Evolutionary conservation across 768 basidiomycete genomes (phyloP).

Genomic region (Candolleomyces efflorescens): DNA sequence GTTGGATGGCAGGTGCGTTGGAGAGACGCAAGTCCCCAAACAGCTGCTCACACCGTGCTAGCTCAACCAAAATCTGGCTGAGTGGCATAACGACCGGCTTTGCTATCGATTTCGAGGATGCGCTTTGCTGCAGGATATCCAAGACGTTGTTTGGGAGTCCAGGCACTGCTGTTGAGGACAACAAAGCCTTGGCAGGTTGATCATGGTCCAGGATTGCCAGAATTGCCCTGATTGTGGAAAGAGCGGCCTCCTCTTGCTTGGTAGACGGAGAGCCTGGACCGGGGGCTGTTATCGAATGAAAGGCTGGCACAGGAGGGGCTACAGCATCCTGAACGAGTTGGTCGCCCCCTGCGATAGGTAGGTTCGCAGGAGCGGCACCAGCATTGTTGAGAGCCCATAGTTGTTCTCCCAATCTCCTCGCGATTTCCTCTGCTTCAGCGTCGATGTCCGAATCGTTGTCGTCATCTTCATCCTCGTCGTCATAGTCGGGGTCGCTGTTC

Average conservation of each 20-base stretch:
- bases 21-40: conserved; percentile 65
- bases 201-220: conserved; percentile 56
- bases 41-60: conserved; percentile 62
- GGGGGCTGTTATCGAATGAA: neutral
- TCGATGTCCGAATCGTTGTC: conserved; percentile 61
- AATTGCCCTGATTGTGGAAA: conserved; percentile 64
- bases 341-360: conserved; percentile 4
- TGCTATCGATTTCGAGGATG: conserved; percentile 42
- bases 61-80: conserved; percentile 56
- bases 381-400: conserved; percentile 72
- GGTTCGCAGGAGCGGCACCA: conserved; percentile 36
- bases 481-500: conserved; percentile 22
- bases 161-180: conserved; percentile 50
- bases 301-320: neutral
- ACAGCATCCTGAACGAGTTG: neutral
- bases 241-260: conserved; percentile 51
- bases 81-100: conserved; percentile 53
- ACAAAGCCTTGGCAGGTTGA: conserved; percentile 46
- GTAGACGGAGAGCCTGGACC: conserved; percentile 16
- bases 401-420: conserved; percentile 68
- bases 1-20: conserved; percentile 55
- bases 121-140: conserved; percentile 48
- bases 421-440: conserved; percentile 72
- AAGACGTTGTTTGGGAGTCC: conserved; percentile 47
- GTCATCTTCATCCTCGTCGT: conserved; percentile 47